Conservation (phyloP, 768 basidiomycete genomes). For the Podaxis sp. region DNA sequence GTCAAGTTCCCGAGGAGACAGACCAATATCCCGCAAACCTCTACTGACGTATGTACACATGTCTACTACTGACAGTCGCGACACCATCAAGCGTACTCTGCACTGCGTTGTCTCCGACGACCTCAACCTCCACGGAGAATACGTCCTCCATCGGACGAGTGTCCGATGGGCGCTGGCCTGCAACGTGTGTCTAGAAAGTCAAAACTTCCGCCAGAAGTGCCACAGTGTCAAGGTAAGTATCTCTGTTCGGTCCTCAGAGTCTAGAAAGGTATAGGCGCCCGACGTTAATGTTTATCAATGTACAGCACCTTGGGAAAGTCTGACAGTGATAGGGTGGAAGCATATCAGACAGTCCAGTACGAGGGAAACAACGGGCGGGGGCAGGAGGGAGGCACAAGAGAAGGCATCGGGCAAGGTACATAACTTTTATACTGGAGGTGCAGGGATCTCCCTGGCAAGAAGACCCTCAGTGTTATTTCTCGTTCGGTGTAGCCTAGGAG, state of each 20-base stretch:
- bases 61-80: neutral
- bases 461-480: neutral
- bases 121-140: conserved; percentile 9
- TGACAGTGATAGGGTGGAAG: neutral
- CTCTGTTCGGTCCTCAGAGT: neutral
- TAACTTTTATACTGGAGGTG: neutral
- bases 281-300: neutral
- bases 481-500: neutral
- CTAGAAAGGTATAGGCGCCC: no score
- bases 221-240: neutral
- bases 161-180: neutral
- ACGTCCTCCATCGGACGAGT: no score
- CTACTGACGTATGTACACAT: neutral
- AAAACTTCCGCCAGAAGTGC: neutral
- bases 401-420: neutral
- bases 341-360: neutral
- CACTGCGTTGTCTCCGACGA: neutral
- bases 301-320: neutral
- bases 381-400: no score
- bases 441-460: neutral
- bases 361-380: neutral
- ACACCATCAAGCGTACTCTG: neutral
- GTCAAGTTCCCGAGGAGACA: conserved; percentile 10
- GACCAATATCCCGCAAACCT: neutral
- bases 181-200: neutral